These are phyloP conservation scores for Paracoccidioides brasiliensis DNA, from an alignment of 2,329 filamentous ascomycete genomes.

Conservation along the genomic window DNA sequence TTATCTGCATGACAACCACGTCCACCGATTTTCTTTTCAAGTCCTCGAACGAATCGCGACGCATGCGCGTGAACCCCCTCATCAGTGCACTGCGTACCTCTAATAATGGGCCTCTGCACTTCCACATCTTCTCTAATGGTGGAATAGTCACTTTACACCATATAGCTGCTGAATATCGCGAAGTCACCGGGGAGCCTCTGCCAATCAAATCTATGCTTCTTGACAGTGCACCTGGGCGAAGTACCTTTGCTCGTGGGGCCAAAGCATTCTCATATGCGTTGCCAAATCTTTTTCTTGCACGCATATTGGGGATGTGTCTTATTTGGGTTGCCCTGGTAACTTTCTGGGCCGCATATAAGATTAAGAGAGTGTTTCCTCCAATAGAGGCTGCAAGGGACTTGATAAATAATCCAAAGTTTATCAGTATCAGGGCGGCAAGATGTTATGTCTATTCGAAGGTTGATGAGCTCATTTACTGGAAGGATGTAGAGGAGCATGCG, in stretches of 20 bases:
- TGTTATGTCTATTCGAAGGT: slow-evolving; percentile 31
- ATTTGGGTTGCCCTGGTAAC: slow-evolving; percentile 17
- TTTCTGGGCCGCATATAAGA: slow-evolving; percentile 10
- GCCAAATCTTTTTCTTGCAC: slow-evolving; percentile 20
- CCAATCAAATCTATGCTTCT: slow-evolving; percentile 32
- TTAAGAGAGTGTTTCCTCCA: slow-evolving; percentile 15
- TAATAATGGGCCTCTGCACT: slow-evolving; percentile 19
- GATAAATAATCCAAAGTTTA: slow-evolving; percentile 20
- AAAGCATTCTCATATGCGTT: slow-evolving; percentile 26
- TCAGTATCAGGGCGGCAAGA: slow-evolving; percentile 11
- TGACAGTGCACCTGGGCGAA: slow-evolving; percentile 34
- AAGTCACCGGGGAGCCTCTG: slow-evolving; percentile 21
- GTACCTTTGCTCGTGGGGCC: slow-evolving; percentile 15
- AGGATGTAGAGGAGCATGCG: slow-evolving; percentile 27
- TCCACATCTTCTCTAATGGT: slow-evolving; percentile 41
- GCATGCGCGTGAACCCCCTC: slow-evolving; percentile 21
- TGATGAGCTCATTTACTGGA: slow-evolving; percentile 25
- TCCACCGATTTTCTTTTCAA: slow-evolving; percentile 21
- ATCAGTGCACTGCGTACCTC: slow-evolving; percentile 22
- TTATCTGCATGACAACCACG: slow-evolving; percentile 29
- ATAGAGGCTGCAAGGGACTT: slow-evolving; percentile 17
- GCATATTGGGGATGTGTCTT: slow-evolving; percentile 16
- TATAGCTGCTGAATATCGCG: slow-evolving; percentile 28
- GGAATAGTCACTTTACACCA: slow-evolving; percentile 29
- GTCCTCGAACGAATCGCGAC: slow-evolving; percentile 14